A percentile compares a stretch with the other conserved stretches of the same genome.
phyloP scores from a whole-genome alignment of 2,329 filamentous ascomycete species.

The Lomentospora prolificans region DNA sequence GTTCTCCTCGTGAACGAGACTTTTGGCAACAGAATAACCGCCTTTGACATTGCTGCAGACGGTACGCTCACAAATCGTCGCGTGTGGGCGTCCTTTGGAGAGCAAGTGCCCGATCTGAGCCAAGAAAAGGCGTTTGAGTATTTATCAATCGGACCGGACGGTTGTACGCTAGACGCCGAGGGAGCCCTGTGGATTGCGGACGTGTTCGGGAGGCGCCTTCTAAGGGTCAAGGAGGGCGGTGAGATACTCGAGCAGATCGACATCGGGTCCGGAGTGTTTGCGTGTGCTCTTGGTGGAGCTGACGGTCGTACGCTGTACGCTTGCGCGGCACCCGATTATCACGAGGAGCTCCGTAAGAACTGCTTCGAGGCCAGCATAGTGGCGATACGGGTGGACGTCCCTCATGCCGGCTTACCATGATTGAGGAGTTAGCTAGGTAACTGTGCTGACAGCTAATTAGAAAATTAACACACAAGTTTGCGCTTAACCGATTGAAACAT shows the following conservation, averaged over 20 bases:
- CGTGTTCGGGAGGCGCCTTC: not conserved
- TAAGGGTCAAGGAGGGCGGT: not conserved
- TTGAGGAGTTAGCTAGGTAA: not conserved
- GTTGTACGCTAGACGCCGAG: not conserved
- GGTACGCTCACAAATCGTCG: not conserved
- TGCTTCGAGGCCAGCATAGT: not conserved
- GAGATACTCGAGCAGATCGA: not conserved
- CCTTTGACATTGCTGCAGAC: not conserved
- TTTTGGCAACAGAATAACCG: not conserved
- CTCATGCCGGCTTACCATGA: not conserved
- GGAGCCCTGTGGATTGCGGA: not conserved
- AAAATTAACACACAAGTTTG: too few relatives aligned
- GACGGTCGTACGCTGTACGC: not conserved
- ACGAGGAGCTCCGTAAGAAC: not conserved
- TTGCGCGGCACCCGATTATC: not conserved
- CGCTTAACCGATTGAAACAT: too few relatives aligned
- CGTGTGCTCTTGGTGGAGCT: not conserved
- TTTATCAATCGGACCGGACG: not conserved
- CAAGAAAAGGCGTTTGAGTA: not conserved
- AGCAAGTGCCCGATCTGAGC: not conserved
- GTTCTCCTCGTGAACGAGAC: not conserved
- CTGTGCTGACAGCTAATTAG: too few relatives aligned
- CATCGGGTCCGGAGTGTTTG: not conserved
- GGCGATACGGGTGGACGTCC: not conserved
- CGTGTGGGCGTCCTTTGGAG: not conserved